phyloP scores from a whole-genome alignment of 2,329 filamentous ascomycete species.

The Stenocarpella maydis region DNA sequence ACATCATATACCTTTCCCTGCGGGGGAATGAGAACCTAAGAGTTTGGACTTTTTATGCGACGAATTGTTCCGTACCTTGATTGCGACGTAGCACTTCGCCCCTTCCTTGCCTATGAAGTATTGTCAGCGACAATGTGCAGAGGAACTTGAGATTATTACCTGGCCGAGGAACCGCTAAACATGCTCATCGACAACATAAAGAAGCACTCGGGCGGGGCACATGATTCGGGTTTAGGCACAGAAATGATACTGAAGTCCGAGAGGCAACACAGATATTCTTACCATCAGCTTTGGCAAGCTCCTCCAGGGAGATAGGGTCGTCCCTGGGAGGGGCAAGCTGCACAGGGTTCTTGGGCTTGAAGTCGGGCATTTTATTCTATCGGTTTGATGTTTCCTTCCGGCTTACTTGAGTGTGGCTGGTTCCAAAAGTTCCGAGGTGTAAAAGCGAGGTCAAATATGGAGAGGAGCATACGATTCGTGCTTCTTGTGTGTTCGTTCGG shows the following conservation, averaged over 20 bases:
- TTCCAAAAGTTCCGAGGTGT: not conserved
- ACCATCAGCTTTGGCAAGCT: slow-evolving; percentile 87
- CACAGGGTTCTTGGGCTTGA: slow-evolving; percentile 81
- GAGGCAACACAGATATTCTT: slow-evolving; percentile 45
- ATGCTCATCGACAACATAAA: not conserved
- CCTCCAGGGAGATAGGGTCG: slow-evolving; percentile 82
- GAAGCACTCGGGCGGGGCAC: not conserved
- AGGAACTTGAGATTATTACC: not conserved
- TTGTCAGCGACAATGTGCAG: not conserved
- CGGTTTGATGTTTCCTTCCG: not conserved
- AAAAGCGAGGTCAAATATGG: too few species aligned
- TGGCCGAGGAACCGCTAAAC: not conserved
- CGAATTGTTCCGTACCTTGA: slow-evolving; percentile 65
- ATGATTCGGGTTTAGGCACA: not conserved
- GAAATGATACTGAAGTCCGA: not conserved
- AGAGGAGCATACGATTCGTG: not conserved
- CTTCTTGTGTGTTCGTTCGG: not conserved
- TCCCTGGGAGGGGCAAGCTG: slow-evolving; percentile 84
- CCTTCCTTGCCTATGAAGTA: slow-evolving; percentile 66
- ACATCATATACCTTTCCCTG: slow-evolving; percentile 96
- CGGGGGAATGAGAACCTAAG: slow-evolving; percentile 47
- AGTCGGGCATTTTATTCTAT: slow-evolving; percentile 64
- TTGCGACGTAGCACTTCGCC: slow-evolving; percentile 72
- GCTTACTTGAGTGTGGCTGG: not conserved
- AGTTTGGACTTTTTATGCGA: slow-evolving; percentile 54